Evolutionary conservation across 2,329 filamentous ascomycete species (phyloP), one percentile per base, ranked within the genome.

Genomic region (Fusarium sp.): DNA sequence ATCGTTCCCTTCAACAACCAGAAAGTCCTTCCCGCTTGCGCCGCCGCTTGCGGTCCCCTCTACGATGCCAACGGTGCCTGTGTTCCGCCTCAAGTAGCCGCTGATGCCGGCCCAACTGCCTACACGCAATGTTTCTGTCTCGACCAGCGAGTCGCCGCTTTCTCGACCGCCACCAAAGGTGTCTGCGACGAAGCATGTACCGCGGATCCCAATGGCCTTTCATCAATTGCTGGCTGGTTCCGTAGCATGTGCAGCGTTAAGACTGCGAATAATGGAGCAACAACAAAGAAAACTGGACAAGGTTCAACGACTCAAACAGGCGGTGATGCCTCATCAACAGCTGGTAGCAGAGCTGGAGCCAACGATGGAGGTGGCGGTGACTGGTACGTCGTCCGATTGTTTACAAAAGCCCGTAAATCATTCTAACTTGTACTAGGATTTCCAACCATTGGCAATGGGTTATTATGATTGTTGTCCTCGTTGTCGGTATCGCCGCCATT

Each of bases 381-480:
- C 56, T 88, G 87, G 87, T 88, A 81, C 75, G 84, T 67, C 7
- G 30, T 26, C 37, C 6, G 17, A 26, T 64, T n/a, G 11, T 50
- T n/a, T 15, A 13, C 23, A 8, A 17, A 27, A 13, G 4, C 14
- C 20, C 5, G 8, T 42, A 23, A 32, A 32, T 30, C 32, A 7
- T 41, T 41, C 66, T 75, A 45, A 70, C 45, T 13, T 20, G 32
- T 26, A 46, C 38, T 67, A 93, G 92, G 92, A 82, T 93, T 53
- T 85, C 87, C 11, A 86, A 84, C 32, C 93, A 95, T 80, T 93
- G 89, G 84, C 87, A 90, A 83, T 97, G 93, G 93, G 88, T 97
- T 48, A 86, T 95, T 69, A 93, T 96, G 86, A 85, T 96, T 57
- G 90, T 94, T 71, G 83, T 95, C 68, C 85, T 97, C 32, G 86